Base-by-base conservation (phyloP, 768 basidiomycete species). In the Trametes punicea region DNA sequence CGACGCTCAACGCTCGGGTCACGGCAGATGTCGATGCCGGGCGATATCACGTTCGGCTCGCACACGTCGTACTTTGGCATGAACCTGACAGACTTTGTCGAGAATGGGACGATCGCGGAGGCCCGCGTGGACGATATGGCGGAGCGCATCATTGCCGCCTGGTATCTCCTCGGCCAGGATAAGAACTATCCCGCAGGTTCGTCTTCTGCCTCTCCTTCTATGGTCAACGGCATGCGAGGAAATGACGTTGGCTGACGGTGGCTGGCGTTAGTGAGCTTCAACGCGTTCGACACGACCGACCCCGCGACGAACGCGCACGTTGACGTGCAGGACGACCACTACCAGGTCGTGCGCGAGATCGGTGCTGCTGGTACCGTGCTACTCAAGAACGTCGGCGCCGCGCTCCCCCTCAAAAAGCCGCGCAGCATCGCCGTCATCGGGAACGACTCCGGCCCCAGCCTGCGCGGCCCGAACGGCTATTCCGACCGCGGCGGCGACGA, bases 81-180 rank as follows among this genome's bases (percentile, higher is more conserved):
- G 1, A 89, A 85, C 67, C 76, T 93, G 29, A 85, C 84, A 0
- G 74, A 74, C 25, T 84, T 77, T 46, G 89, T 94, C 16, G 71
- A 78, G 44, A 88, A 93, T 66, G 84, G 84, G 36, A 84, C 82
- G 2, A 87, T 94, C 48, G 77, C 87, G 0, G 74, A 77, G 59
- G 66, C 75, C 3, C 81, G 89, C 5, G 70, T 89, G 5, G 83
- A 86, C 51, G 91, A 94, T 66, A 92, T 93, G 88, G 90, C 87
- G 4, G 84, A 81, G 8, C 84, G 91, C 27, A 86, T 93, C 62
- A 67, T 93, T 23, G 86, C 89, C 2, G 72, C 76, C 0, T 93
- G 83, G 81, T 90, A 85, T 64, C 70, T 81, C 49, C 75, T 87
- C 41, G 73, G 75, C 31, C 88, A 91, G 71, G 85, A 93, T 13